Evolutionary conservation across 352 stramenopile species (phyloP), one percentile per base, ranked within the genome.

Genomic region (Pythium grandisporangium): DNA sequence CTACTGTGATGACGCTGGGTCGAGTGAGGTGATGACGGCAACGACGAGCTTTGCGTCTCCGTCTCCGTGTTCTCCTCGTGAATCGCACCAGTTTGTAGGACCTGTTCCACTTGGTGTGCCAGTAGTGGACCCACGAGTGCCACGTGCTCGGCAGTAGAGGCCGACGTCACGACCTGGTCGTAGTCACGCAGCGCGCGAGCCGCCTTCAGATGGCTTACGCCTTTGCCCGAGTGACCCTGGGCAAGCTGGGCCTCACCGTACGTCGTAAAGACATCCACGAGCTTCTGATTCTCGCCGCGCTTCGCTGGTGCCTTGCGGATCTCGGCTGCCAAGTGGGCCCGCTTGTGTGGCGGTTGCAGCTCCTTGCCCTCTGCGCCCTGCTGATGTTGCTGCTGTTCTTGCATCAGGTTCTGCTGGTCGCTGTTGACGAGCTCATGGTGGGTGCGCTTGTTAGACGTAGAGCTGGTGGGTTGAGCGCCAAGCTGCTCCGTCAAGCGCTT

Each of bases 151-250:
- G 70, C 76, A 4, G 85, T 66, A 12, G 32, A 43, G 1, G 47
- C 54, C 14, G 68, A 71, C 23, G 52, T 66, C 36, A 89, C 84
- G 6, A 46, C 53, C 21, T 69, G 39, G 20, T 66, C 61, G 30
- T 73, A 63, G 26, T 80, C 52, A 11, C 67, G 68, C 35, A 86
- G 85, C 25, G 69, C 50, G 20, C 66, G 46, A n/a, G 76, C 76
- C 8, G 76, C 73, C 3, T 73, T 73, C 42, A 90, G 45, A 43
- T 86, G 73, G 3, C 70, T 71, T 11, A 82, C 64, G 8, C 72
- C 76, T 43, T 90, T 87, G 45, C 76, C 76, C 5, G 76, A 87
- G 53, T 90, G 76, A 1, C 76, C 76, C 5, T 42, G 58, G 23
- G 75, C 51, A 0, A 85, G 50, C 34, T 90, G 73, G 2, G 63